A percentile compares a stretch with the other conserved stretches of the same genome.
These are phyloP conservation scores for Fusarium incarnatum DNA, from an alignment of 2,329 filamentous ascomycete genomes.

Conservation along the genomic window DNA sequence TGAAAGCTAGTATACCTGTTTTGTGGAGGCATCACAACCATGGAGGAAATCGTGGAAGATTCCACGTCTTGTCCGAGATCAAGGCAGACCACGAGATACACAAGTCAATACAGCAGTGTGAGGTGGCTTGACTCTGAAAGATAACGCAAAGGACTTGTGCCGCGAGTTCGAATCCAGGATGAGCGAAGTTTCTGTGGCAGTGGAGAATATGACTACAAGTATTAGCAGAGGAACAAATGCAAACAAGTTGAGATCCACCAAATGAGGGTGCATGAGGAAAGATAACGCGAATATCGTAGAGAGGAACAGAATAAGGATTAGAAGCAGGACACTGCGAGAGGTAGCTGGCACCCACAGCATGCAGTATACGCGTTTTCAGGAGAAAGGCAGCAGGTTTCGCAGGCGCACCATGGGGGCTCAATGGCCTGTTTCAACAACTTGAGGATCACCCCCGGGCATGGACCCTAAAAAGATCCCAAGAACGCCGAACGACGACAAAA, in stretches of 20 bases:
- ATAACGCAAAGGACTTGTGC: conserved; percentile 8
- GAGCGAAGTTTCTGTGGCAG: conserved; percentile 16
- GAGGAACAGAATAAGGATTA: neutral
- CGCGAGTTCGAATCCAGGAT: conserved; percentile 16
- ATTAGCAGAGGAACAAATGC: conserved; percentile 32
- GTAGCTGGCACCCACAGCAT: conserved; percentile 1
- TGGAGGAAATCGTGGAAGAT: conserved; percentile 22
- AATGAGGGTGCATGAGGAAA: conserved; percentile 5
- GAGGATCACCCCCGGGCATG: conserved; percentile 20
- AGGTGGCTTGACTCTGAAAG: conserved; percentile 26
- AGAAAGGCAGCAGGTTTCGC: conserved; percentile 26
- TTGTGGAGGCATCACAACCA: conserved; percentile 50
- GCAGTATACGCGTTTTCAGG: conserved; percentile 10
- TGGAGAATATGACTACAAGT: conserved; percentile 29
- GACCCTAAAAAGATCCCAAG: conserved; percentile 27
- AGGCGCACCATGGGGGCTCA: conserved; percentile 15
- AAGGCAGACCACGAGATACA: conserved; percentile 2
- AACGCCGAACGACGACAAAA: conserved; percentile 10
- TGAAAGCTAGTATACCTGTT: conserved; percentile 43
- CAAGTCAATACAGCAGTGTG: conserved; percentile 1
- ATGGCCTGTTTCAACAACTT: conserved; percentile 30
- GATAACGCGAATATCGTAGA: neutral
- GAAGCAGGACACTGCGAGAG: neutral
- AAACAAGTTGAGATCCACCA: conserved; percentile 26
- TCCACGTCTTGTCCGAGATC: conserved; percentile 21